Conservation (phyloP, 169 alveolate species). For the Toxoplasma gondii region DNA sequence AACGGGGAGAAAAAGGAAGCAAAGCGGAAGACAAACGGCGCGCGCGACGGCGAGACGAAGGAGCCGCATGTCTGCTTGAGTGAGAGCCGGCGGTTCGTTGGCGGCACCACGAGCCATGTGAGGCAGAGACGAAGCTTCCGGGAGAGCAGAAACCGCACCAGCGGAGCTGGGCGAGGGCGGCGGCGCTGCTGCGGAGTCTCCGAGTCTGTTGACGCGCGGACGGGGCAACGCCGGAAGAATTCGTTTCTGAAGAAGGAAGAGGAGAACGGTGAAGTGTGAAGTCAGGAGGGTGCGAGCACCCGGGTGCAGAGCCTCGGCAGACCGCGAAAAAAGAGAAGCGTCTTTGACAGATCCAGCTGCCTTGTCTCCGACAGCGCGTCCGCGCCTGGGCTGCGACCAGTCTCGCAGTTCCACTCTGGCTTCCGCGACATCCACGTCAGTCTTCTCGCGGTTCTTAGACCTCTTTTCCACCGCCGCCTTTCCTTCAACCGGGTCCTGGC, state of each 20-base stretch:
- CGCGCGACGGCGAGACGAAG: neutral
- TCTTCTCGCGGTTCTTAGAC: neutral
- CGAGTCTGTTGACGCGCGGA: neutral
- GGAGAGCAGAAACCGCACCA: neutral
- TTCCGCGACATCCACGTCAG: neutral
- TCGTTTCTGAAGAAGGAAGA: conserved; percentile 18
- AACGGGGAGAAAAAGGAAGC: neutral
- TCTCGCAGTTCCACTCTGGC: too few species aligned
- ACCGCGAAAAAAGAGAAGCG: neutral
- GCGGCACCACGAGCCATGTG: neutral
- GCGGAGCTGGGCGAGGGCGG: neutral
- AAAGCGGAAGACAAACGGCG: neutral
- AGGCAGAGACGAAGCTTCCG: neutral
- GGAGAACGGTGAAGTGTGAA: neutral
- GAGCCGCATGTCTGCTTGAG: neutral
- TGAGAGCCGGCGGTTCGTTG: neutral
- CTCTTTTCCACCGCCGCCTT: neutral
- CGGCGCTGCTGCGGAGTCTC: neutral
- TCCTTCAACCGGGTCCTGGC: neutral
- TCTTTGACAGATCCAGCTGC: neutral
- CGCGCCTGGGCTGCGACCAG: neutral
- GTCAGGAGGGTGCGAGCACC: neutral
- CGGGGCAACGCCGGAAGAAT: neutral
- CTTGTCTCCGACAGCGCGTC: neutral
- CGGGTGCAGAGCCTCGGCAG: neutral